These are phyloP conservation scores for Melampsora americana DNA, from an alignment of 1,284 basidiomycete genomes.

Conservation along the genomic window DNA sequence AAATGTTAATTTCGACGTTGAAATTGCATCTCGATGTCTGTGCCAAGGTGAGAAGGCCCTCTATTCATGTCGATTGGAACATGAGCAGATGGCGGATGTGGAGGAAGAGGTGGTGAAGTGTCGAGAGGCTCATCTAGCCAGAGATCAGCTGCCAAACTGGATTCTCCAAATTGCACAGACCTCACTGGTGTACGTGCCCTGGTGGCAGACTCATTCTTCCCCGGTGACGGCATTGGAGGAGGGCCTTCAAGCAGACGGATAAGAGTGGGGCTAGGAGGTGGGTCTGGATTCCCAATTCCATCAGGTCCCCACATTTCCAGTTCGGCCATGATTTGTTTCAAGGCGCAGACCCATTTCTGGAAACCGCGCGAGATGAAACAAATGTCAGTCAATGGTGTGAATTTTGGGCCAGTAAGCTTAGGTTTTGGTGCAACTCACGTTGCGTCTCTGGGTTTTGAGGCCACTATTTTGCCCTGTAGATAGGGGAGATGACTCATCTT, in stretches of 20 bases:
- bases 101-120: not conserved
- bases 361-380: not conserved
- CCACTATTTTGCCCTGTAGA: slow-evolving; percentile 65
- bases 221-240: not conserved
- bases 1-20: not conserved
- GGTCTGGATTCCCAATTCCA: slow-evolving; percentile 26
- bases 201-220: not conserved
- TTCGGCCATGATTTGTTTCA: slow-evolving; percentile 38
- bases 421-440: not conserved
- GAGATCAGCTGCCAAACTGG: not conserved
- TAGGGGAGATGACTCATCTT: not conserved
- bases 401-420: too few species aligned
- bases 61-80: not conserved
- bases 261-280: slow-evolving; percentile 12
- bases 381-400: not conserved
- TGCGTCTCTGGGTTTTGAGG: slow-evolving; percentile 59
- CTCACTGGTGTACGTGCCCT: not conserved
- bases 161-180: not conserved
- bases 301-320: slow-evolving; percentile 35
- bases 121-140: slow-evolving; percentile 5
- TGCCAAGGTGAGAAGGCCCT: not conserved
- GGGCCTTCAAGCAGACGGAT: slow-evolving; percentile 30
- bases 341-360: slow-evolving; percentile 42
- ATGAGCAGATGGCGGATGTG: not conserved
- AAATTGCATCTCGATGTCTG: slow-evolving; percentile 4